Conservation (phyloP, 2,329 filamentous ascomycete species). For the Fusarium pseudograminearum region DNA sequence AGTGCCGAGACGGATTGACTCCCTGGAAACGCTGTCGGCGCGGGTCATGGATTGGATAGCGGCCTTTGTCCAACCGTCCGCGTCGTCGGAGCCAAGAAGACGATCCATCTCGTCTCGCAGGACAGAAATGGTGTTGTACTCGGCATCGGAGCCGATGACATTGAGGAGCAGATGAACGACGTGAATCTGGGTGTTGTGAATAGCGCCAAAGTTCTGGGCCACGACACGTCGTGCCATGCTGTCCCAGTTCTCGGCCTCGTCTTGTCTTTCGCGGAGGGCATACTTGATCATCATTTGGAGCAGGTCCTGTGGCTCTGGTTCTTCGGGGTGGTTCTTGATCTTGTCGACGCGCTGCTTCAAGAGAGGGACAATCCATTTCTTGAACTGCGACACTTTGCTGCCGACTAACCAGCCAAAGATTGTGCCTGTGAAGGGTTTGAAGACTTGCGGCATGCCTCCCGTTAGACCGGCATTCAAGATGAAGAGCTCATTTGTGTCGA, state of each 20-base stretch:
- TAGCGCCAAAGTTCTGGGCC: conserved; percentile 53
- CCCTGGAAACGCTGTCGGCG: conserved; percentile 58
- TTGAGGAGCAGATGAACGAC: conserved; percentile 57
- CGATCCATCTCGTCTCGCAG: conserved; percentile 55
- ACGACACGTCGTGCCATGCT: conserved; percentile 51
- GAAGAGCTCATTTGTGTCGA: conserved; percentile 50
- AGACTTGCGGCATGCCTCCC: conserved; percentile 47
- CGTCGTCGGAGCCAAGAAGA: conserved; percentile 46
- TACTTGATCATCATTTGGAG: conserved; percentile 58
- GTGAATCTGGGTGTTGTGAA: conserved; percentile 56
- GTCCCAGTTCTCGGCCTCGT: conserved; percentile 51
- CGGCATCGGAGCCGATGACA: conserved; percentile 52
- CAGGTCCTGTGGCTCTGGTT: conserved; percentile 52
- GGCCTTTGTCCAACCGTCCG: conserved; percentile 55
- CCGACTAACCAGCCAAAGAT: conserved; percentile 42
- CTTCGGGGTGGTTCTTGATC: conserved; percentile 14
- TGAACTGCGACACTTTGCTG: conserved; percentile 44
- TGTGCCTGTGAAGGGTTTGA: conserved; percentile 51
- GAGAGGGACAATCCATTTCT: conserved; percentile 45
- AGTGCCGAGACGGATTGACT: conserved; percentile 56
- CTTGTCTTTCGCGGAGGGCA: conserved; percentile 53
- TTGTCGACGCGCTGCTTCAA: conserved; percentile 32
- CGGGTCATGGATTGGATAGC: conserved; percentile 53
- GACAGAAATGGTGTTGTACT: conserved; percentile 53
- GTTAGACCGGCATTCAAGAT: conserved; percentile 51